Conservation (phyloP, 1,284 basidiomycete genomes). For the Tilletia caries region DNA sequence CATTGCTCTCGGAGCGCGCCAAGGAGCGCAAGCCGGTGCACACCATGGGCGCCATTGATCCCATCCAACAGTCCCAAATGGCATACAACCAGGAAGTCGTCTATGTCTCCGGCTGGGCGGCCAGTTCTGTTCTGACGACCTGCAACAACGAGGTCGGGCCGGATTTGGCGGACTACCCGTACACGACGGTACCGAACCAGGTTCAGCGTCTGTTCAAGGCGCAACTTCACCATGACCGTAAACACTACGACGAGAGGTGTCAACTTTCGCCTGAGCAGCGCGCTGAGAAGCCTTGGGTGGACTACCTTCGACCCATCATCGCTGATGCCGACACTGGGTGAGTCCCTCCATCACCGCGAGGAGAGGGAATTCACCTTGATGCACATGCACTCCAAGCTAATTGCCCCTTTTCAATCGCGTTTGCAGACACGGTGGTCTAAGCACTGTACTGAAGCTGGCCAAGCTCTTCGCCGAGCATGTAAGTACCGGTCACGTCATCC, state of each 20-base stretch:
- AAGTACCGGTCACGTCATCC: slow-evolving; percentile 32
- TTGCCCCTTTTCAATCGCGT: not conserved
- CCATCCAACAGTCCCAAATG: slow-evolving; percentile 95
- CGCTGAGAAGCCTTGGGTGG: slow-evolving; percentile 49
- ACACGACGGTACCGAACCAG: slow-evolving; percentile 83
- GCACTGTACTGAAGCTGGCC: slow-evolving; percentile 50
- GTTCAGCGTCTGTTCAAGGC: slow-evolving; percentile 54
- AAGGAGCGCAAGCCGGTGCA: slow-evolving; percentile 57
- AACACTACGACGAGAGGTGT: slow-evolving; percentile 51
- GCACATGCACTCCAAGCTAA: not conserved
- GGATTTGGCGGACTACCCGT: slow-evolving; percentile 91
- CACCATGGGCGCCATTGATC: slow-evolving; percentile 63
- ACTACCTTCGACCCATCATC: slow-evolving; percentile 52
- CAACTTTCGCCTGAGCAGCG: slow-evolving; percentile 39
- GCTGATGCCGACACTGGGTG: slow-evolving; percentile 50
- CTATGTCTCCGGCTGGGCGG: slow-evolving; percentile 95
- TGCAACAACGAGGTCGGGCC: slow-evolving; percentile 94
- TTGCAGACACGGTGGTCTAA: slow-evolving; percentile 48
- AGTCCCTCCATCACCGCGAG: not conserved
- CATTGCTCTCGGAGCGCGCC: slow-evolving; percentile 66
- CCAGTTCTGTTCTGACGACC: slow-evolving; percentile 68
- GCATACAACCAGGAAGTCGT: slow-evolving; percentile 88
- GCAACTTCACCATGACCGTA: slow-evolving; percentile 52
- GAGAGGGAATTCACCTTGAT: no score
- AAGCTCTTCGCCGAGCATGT: slow-evolving; percentile 50